Percentiles rank a stretch among this genome's conserved stretches.
These are phyloP conservation scores for Lotmaria passim DNA, from an alignment of 208 protist species.

Conservation along the genomic window DNA sequence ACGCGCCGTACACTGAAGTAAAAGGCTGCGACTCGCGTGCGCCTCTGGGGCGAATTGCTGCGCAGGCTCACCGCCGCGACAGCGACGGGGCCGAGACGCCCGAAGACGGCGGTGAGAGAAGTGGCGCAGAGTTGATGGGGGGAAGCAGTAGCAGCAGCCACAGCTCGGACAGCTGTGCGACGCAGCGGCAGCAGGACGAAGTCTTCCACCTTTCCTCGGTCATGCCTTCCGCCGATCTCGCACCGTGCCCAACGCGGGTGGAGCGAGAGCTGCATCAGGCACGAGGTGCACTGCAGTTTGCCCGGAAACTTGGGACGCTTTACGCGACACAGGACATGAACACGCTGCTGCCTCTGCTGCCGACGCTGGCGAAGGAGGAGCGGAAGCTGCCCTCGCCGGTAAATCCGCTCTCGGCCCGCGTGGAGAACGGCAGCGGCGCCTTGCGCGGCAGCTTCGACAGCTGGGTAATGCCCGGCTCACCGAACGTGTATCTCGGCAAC, in stretches of 20 bases:
- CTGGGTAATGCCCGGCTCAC: constrained; percentile 4
- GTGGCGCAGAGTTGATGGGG: background rate
- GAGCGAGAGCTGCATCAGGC: constrained; percentile 39
- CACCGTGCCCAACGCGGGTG: constrained; percentile 24
- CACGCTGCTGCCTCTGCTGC: constrained; percentile 52
- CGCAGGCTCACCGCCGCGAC: background rate
- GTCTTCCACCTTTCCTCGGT: constrained; percentile 22
- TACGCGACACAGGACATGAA: constrained; percentile 83
- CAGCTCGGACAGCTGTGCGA: constrained; percentile 6
- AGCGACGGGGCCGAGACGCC: background rate
- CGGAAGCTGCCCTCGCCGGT: background rate
- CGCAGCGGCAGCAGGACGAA: constrained; percentile 8
- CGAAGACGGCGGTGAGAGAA: constrained; percentile 5
- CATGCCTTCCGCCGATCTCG: constrained; percentile 18
- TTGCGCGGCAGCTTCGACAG: constrained; percentile 21
- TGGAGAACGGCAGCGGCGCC: constrained; percentile 9
- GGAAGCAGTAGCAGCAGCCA: background rate
- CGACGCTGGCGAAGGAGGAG: constrained; percentile 7
- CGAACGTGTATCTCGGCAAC: constrained; percentile 10
- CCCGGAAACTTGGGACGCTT: constrained; percentile 65
- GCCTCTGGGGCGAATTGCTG: background rate
- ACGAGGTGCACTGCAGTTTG: constrained; percentile 58
- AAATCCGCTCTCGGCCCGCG: background rate
- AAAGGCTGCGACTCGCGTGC: background rate
- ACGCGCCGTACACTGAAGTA: background rate